Evolutionary conservation across 1,139 yeast species (phyloP).

Genomic region (Petasospora fabianii): DNA sequence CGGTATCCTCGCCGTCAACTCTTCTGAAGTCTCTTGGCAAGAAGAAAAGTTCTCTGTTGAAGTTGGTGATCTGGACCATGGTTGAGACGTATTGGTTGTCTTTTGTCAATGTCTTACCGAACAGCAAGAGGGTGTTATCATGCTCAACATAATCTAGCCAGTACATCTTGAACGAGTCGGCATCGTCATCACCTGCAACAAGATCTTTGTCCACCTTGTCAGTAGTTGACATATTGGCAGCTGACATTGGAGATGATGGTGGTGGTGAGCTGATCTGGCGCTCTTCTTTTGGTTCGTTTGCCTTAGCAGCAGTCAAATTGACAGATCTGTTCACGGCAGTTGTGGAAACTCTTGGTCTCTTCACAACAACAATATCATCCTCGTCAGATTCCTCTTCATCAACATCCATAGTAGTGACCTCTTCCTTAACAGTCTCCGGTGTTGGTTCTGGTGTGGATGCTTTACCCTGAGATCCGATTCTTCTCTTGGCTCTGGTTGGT

Average conservation of each 20-base stretch:
- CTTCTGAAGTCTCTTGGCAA: slow-evolving; percentile 57
- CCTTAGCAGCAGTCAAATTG: slow-evolving; percentile 19
- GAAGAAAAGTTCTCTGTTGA: slow-evolving; percentile 70
- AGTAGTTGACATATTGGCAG: slow-evolving; percentile 30
- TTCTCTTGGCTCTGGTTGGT: slow-evolving; percentile 21
- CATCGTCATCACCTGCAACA: slow-evolving; percentile 40
- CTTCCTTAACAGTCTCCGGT: slow-evolving; percentile 4
- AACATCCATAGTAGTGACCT: slow-evolving; percentile 5
- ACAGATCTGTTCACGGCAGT: slow-evolving; percentile 33
- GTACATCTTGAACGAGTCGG: slow-evolving; percentile 57
- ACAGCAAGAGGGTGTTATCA: slow-evolving; percentile 65
- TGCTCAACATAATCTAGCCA: slow-evolving; percentile 91
- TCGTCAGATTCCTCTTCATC: slow-evolving; percentile 24
- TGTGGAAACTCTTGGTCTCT: slow-evolving; percentile 32
- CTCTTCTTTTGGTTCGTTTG: slow-evolving; percentile 11
- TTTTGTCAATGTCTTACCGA: slow-evolving; percentile 70
- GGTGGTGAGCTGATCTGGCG: slow-evolving; percentile 5
- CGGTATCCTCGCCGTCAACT: slow-evolving; percentile 40
- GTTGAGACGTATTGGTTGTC: slow-evolving; percentile 61
- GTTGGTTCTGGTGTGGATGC: not conserved
- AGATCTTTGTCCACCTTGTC: slow-evolving; percentile 47
- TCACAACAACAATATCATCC: slow-evolving; percentile 34
- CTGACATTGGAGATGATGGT: slow-evolving; percentile 19
- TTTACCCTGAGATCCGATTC: not conserved
- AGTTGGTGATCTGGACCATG: slow-evolving; percentile 70